Evolutionary conservation across 805 yeast genomes (phyloP).

Genomic region (Suhomyces sp.): DNA sequence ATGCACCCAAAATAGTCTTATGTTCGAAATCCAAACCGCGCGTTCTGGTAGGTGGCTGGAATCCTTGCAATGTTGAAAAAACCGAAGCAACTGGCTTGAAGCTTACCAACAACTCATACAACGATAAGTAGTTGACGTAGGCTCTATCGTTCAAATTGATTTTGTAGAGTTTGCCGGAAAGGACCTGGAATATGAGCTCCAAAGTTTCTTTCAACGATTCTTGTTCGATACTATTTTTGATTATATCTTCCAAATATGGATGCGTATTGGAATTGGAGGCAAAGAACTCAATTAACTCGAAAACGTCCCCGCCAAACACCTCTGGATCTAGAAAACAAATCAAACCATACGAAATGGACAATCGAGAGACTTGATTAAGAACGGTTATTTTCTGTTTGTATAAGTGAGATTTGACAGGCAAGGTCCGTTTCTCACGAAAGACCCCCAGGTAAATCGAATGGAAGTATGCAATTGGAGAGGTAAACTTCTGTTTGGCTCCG

Average conservation of each 20-base stretch:
- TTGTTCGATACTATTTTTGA: constrained; percentile 61
- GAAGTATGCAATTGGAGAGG: constrained; percentile 47
- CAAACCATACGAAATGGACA: constrained; percentile 60
- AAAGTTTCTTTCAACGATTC: constrained; percentile 61
- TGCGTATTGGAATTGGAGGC: constrained; percentile 14
- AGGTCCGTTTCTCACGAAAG: constrained; percentile 39
- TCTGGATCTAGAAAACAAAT: constrained; percentile 70
- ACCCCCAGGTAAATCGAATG: constrained; percentile 43
- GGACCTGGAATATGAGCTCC: constrained; percentile 46
- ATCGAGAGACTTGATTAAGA: constrained; percentile 47
- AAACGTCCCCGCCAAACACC: constrained; percentile 45
- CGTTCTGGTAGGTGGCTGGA: constrained; percentile 41
- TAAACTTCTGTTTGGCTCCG: constrained; percentile 38
- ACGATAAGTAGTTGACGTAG: constrained; percentile 51
- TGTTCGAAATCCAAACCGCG: constrained; percentile 56
- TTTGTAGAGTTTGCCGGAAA: constrained; percentile 35
- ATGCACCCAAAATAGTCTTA: constrained; percentile 71
- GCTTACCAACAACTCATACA: constrained; percentile 55
- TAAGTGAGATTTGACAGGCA: constrained; percentile 39
- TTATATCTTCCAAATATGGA: constrained; percentile 53
- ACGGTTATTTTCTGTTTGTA: constrained; percentile 36
- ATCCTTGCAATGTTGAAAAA: constrained; percentile 56
- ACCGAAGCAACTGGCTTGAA: constrained; percentile 60
- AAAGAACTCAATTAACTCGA: constrained; percentile 23
- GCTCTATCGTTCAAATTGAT: constrained; percentile 49